phyloP scores from a whole-genome alignment of 148 eudicot species.

The Dysphania ambrosioides region DNA sequence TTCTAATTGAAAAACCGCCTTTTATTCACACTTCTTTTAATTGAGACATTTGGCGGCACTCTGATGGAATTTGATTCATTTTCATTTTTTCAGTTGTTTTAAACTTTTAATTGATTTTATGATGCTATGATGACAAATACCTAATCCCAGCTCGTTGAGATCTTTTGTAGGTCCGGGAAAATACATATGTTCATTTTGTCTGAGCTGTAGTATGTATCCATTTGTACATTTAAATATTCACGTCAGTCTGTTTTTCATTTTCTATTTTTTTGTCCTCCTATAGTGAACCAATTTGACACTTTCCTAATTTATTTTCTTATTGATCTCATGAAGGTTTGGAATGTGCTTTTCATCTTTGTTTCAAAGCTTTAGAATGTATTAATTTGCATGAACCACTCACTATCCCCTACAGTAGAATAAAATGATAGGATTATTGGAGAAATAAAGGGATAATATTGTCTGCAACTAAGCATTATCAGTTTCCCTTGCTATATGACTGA shows the following conservation, averaged over 20 bases:
- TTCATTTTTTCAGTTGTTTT: too few relatives aligned
- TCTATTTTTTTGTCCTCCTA: too few relatives aligned
- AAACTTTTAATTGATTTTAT: neutral
- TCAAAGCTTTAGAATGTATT: neutral
- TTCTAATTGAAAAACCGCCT: too few relatives aligned
- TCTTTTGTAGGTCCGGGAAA: slow-evolving; percentile 17
- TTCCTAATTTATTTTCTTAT: too few relatives aligned
- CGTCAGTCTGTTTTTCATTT: too few relatives aligned
- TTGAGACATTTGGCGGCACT: too few relatives aligned
- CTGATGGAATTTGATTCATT: too few relatives aligned
- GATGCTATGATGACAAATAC: slow-evolving; percentile 11
- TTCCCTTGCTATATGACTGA: neutral
- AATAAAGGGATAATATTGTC: neutral
- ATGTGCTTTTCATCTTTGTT: neutral
- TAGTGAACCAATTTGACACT: too few relatives aligned
- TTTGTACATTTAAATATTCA: too few relatives aligned
- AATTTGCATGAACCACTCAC: neutral
- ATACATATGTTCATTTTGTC: slow-evolving; percentile 1
- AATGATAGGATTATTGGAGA: too few relatives aligned
- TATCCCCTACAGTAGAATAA: neutral
- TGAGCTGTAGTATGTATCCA: neutral
- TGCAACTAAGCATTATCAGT: neutral
- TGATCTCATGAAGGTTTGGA: too few relatives aligned
- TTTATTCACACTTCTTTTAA: too few relatives aligned
- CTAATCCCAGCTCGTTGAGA: slow-evolving; percentile 23